Base-by-base conservation (phyloP, 305 asterid species). In the Solanum hybrid region DNA sequence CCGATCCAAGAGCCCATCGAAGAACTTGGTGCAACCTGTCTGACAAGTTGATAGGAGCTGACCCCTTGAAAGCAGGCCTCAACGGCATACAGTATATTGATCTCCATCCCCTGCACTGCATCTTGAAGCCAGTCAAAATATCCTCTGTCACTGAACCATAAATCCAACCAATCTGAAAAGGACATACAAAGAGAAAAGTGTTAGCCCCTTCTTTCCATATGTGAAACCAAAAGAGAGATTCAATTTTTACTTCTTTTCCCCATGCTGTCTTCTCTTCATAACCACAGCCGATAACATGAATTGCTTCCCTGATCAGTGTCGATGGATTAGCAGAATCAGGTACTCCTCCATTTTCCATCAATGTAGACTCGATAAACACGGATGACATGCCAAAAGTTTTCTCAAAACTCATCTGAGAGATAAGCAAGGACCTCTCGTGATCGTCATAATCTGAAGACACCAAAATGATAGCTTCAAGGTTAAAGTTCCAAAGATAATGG, bases 31-130 rank as follows among this genome's bases (percentile, higher is more conserved):
- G 99, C 90, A 97, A 92, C 93, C 99, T 93, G 79, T 97, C 99
- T 17, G 99, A 97, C 95, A 97, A 94, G 91, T 97, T 97, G 93
- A 97, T 97, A n/a, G 99, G 99, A 19, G 98, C 98, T 6, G 98
- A 97, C 60, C 98, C 99, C 90, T 97, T 97, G 93, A 97, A 97
- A 31, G 99, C 99, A 27, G 98, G 98, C 88, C 99, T 93, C 78
- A 96, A 24, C 0, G 99, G 99, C 99, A 97, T 95, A 91, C 99
- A 97, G 92, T 97, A 97, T 85, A 97, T 92, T 22, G 99, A 97
- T 92, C 99, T 95, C 99, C 99, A 96, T 38, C 99, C 99, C 2
- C 99, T 98, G 88, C 99, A 96, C 10, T 97, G 99, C 99, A 97
- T 95, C 94, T 96, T 97, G 98, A 97, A 97, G 2, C 99, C 99